Evolutionary conservation across 495 filamentous ascomycete species (phyloP), one percentile per base, ranked within the genome.

Genomic region (Gamarada debralockiae): DNA sequence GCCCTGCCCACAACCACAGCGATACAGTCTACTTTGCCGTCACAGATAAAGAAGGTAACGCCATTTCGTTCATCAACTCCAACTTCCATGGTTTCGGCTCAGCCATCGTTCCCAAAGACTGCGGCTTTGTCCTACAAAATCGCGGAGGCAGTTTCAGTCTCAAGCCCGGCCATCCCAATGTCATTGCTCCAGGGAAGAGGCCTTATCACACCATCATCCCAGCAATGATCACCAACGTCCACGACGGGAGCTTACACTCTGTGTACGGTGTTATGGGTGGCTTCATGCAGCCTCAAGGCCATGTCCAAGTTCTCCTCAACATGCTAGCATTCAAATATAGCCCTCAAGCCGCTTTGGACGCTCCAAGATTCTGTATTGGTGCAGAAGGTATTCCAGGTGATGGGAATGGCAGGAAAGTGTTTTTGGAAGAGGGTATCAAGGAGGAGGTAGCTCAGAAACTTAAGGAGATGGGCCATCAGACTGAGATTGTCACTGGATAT

Each of bases 201-300:
- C 95, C 93, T 0, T 98, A 97, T 66, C 95, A 97, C 65, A 98
- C 93, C 48, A 97, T 98, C 68, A 98, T 98, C 62, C 92, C 93
- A 0, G 92, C 87, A 0, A 77, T 97, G 66, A 79, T 93, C 41
- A 97, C 93, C 3, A 87, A 90, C 55, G 62, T 80, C 1, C 73
- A 70, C 14, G 89, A 92, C 57, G 77, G 77, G 17, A 81, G 73
- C 15, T 68, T 98, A 52, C 86, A 96, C 63, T 82, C 80, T 34
- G 89, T 96, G 0, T 95, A 89, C 58, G 95, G 93, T 41, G 91
- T 96, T 43, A 97, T 97, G 93, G 93, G 93, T 55, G 93, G 93
- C 27, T 96, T 92, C 69, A 97, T 98, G 95, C 93, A 98, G 73
- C 93, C 93, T 0, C 93, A 97, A 72, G 93, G 93, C 9, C 93